phyloP scores from a whole-genome alignment of 257 asterid species.

The Solanum etuberosum region DNA sequence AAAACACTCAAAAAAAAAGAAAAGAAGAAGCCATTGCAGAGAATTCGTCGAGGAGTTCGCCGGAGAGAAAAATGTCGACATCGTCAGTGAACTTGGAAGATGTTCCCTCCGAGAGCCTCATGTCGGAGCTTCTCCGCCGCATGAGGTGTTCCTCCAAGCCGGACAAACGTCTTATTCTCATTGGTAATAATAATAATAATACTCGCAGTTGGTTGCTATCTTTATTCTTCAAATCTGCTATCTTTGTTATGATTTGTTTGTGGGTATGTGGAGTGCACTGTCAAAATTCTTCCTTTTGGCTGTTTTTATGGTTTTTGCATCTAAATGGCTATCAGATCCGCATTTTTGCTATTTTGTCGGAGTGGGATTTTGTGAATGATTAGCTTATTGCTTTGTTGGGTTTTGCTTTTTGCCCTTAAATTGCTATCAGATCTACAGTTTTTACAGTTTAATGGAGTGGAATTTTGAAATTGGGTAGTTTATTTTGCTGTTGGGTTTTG shows the following conservation, averaged over 20 bases:
- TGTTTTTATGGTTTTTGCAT: background rate
- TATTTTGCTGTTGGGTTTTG: background rate
- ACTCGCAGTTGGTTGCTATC: background rate
- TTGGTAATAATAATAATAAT: slow-evolving; percentile 26
- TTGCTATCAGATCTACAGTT: background rate
- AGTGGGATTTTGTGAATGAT: background rate
- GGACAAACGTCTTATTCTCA: slow-evolving; percentile 85
- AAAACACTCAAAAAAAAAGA: background rate
- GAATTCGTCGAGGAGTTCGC: background rate
- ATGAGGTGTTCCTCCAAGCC: slow-evolving; percentile 68
- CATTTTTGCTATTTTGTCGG: background rate
- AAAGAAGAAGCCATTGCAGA: background rate
- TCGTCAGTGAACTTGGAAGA: slow-evolving; percentile 35
- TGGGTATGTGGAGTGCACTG: background rate
- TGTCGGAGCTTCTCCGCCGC: slow-evolving; percentile 86
- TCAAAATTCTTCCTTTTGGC: background rate
- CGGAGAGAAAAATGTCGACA: background rate
- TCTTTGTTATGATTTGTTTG: background rate
- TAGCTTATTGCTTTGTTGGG: background rate
- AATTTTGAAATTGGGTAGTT: background rate
- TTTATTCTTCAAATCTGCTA: background rate
- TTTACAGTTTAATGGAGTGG: background rate
- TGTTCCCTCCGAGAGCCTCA: slow-evolving; percentile 58
- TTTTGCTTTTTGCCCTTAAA: background rate
- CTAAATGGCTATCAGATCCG: background rate